Base-by-base conservation (phyloP, 2,329 filamentous ascomycete genomes). In the Penicillium sp. region DNA sequence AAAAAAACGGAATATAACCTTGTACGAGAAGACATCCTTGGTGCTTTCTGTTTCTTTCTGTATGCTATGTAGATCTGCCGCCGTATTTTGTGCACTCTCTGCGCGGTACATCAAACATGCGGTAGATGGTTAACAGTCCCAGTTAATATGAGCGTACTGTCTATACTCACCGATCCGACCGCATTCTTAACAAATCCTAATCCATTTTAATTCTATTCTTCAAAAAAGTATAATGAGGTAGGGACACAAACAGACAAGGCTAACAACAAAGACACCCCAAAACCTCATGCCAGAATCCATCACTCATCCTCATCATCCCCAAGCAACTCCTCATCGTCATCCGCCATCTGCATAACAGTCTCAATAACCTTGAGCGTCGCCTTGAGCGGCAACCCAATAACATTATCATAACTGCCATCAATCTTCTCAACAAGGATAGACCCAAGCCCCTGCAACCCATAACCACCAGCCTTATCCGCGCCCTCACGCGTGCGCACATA, bases 381-480 rank as follows among this genome's bases (percentile, higher is more conserved):
- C 65, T 91, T 83, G 61, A 97, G 81, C 8, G 94, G 94, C 73
- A 99, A 73, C 0, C 94, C 94, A 29, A 99, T 87, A 1, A 97
- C 94, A 73, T 97, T 97, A 78, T 99, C 94, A 67, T 91, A 90
- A 53, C 85, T 86, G 11, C 94, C 94, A 61, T 96, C 90, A 62
- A 99, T 89, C 73, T 83, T 88, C 72, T 97, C 92, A 13, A 99
- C 86, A 55, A 99, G 75, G 71, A 97, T 86, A 9, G 89, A 88
- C 1, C 90, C 94, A 11, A 93, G 79, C 0, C 93, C 94, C 75
- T 99, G 94, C 51, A 99, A 84, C 1, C 91, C 94, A 74, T 99
- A 99, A 0, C 94, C 94, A 2, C 94, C 94, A 0, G 94, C 94
- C 80, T 97, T 99, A 74, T 97, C 94, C 11, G 86, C 92, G 2